These are phyloP conservation scores for Apiospora saccharicola DNA, from an alignment of 2,329 filamentous ascomycete genomes.

Conservation along the genomic window DNA sequence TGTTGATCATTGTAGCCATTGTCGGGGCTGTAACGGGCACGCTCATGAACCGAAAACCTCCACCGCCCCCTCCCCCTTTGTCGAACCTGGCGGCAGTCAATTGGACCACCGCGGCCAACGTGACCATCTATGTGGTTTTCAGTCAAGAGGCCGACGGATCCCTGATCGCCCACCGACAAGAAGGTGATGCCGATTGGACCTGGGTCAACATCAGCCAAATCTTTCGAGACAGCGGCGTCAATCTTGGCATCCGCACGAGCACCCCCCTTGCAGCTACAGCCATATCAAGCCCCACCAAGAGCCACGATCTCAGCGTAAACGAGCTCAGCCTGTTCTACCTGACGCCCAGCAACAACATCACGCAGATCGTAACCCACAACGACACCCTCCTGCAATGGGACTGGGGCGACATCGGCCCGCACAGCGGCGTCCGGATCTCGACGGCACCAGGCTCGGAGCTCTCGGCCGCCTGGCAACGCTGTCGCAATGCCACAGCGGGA, in stretches of 20 bases:
- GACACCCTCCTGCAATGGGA: slow-evolving; percentile 19
- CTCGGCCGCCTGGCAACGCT: slow-evolving; percentile 24
- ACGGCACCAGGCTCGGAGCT: slow-evolving; percentile 22
- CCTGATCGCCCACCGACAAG: slow-evolving; percentile 22
- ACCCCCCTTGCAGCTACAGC: slow-evolving; percentile 21
- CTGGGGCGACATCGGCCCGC: slow-evolving; percentile 24
- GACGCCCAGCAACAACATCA: slow-evolving; percentile 21
- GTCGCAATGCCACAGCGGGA: neutral
- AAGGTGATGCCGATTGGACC: neutral
- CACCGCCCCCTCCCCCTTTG: too few relatives aligned
- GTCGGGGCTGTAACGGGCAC: slow-evolving; percentile 5
- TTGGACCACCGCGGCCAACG: slow-evolving; percentile 23
- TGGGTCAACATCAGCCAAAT: slow-evolving; percentile 25
- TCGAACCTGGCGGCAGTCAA: slow-evolving; percentile 25
- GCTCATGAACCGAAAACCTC: neutral
- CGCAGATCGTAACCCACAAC: slow-evolving; percentile 24
- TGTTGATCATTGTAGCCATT: slow-evolving; percentile 9
- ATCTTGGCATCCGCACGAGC: slow-evolving; percentile 3
- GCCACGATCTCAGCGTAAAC: neutral
- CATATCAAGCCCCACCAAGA: neutral
- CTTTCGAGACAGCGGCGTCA: slow-evolving; percentile 22
- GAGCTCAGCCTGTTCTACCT: slow-evolving; percentile 26
- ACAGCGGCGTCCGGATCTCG: slow-evolving; percentile 23
- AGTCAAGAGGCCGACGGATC: slow-evolving; percentile 23
- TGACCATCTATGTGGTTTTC: slow-evolving; percentile 19